phyloP scores from a whole-genome alignment of 2,329 filamentous ascomycete genomes.

The Calonectria pseudoturangicola region DNA sequence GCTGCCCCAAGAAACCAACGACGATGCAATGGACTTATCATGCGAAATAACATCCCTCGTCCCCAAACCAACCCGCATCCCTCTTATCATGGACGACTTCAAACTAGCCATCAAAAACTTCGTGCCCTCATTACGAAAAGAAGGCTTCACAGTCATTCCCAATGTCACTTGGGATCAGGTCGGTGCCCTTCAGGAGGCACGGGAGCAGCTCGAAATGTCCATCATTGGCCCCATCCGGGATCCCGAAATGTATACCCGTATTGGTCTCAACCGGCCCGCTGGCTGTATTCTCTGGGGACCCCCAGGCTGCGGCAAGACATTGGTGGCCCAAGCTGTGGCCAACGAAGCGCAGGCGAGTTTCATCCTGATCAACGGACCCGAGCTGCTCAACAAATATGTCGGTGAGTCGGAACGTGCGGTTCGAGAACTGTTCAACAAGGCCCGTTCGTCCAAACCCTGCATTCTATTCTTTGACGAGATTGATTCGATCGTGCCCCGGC shows the following conservation, averaged over 20 bases:
- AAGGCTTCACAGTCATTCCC: constrained; percentile 96
- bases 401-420: constrained; percentile 96
- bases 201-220: constrained; percentile 86
- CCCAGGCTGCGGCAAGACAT: constrained; percentile 96
- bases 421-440: constrained; percentile 92
- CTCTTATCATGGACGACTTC: constrained; percentile 74
- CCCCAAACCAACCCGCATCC: constrained; percentile 21
- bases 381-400: constrained; percentile 97
- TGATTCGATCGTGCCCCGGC: constrained; percentile 90
- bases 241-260: constrained; percentile 83
- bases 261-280: constrained; percentile 87
- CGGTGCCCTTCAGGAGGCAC: constrained; percentile 86
- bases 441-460: constrained; percentile 89
- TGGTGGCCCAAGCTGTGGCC: constrained; percentile 96
- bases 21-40: constrained; percentile 47
- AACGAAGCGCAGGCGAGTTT: constrained; percentile 98
- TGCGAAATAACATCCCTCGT: constrained; percentile 12
- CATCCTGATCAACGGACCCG: constrained; percentile 97
- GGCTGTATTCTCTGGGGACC: constrained; percentile 97
- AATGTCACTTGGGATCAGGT: constrained; percentile 96
- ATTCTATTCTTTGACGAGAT: constrained; percentile 99
- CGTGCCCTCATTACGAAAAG: constrained; percentile 81
- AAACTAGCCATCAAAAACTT: constrained; percentile 80
- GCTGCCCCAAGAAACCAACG: constrained; percentile 9
- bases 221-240: constrained; percentile 93